Base-by-base conservation (phyloP, 768 basidiomycete genomes). In the Hirschioporus abietinus region DNA sequence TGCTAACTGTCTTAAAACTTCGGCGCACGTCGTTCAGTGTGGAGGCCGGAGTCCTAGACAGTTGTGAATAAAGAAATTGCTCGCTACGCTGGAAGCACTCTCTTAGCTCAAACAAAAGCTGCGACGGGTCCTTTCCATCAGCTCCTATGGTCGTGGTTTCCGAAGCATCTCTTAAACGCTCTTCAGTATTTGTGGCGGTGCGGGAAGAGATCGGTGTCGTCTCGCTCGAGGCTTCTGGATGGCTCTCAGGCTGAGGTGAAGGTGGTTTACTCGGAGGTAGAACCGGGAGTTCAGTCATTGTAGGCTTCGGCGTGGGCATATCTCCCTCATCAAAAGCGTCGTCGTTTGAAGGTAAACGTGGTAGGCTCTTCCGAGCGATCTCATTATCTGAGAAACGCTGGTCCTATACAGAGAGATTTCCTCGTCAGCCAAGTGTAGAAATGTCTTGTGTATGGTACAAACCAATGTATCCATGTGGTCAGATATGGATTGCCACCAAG, bases 401-500 rank as follows among this genome's bases (percentile, higher is more conserved):
- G 71, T 89, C 88, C 86, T 88, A 60, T 15, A 30, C 12, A 8
- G 10, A 7, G 12, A 7, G 35, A 30, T 15, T 58, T 12, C 15
- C 60, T 12, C 59, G 23, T 35, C 24, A 58, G 58, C 35, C 20
- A 8, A 4, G n/a, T 1, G 6, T 12, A 58, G 34, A 3, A n/a
- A 5, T 23, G 65, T 5, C 63, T 7, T 60, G 30, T 18, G 24
- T 15, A 57, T 35, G 24, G 26, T 1, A 78, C 85, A 27, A 66
- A 88, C 88, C 68, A 91, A 76, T 68, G 80, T 79, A 69, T 88
- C 86, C 68, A 92, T 77, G 72, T 86, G 82, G 64, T 86, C 84
- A 0, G 84, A 78, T 7, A 91, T 75, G 20, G 82, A 81, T 70
- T 86, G 84, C 89, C 89, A 91, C 87, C 88, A 91, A 35, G 68